phyloP scores from a whole-genome alignment of 768 basidiomycete genomes.

The Hirschioporus abietinus region DNA sequence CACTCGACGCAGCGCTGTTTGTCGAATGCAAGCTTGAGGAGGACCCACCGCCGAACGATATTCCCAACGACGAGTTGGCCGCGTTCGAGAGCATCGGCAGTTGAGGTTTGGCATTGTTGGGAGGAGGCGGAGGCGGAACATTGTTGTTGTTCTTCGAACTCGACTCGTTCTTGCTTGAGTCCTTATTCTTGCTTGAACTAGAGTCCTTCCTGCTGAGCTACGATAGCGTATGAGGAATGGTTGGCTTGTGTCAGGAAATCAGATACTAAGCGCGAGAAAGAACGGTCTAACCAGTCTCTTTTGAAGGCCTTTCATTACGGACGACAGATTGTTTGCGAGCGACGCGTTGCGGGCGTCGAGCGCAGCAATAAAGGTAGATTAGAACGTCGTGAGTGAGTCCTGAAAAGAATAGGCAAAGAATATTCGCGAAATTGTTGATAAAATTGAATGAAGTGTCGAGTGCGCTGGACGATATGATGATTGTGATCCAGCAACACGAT shows the following conservation, averaged over 20 bases:
- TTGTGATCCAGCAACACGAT: conserved; percentile 2
- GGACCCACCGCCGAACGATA: conserved; percentile 37
- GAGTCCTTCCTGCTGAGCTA: conserved; percentile 68
- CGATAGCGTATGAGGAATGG: conserved; percentile 15
- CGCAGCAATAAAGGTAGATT: neutral
- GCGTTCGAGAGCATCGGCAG: conserved; percentile 42
- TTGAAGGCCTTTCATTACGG: conserved; percentile 75
- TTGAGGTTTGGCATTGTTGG: conserved; percentile 61
- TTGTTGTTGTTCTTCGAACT: conserved; percentile 31
- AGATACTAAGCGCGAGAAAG: conserved; percentile 13
- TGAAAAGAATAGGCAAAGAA: neutral
- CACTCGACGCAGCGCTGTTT: neutral
- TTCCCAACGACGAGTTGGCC: conserved; percentile 33
- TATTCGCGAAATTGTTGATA: neutral
- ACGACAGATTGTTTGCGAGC: conserved; percentile 6
- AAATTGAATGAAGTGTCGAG: neutral
- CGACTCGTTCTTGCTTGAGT: conserved; percentile 41
- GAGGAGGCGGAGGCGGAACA: conserved; percentile 54
- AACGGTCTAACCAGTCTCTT: conserved; percentile 62
- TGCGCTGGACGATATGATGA: neutral
- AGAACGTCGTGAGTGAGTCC: neutral
- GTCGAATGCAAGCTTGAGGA: conserved; percentile 25
- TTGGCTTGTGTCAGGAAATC: conserved; percentile 17
- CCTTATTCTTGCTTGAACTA: conserved; percentile 63
- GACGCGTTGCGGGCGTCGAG: conserved; percentile 1